These are phyloP conservation scores for Acephala macrosclerotiorum DNA, from an alignment of 2,329 filamentous ascomycete genomes.

Conservation along the genomic window DNA sequence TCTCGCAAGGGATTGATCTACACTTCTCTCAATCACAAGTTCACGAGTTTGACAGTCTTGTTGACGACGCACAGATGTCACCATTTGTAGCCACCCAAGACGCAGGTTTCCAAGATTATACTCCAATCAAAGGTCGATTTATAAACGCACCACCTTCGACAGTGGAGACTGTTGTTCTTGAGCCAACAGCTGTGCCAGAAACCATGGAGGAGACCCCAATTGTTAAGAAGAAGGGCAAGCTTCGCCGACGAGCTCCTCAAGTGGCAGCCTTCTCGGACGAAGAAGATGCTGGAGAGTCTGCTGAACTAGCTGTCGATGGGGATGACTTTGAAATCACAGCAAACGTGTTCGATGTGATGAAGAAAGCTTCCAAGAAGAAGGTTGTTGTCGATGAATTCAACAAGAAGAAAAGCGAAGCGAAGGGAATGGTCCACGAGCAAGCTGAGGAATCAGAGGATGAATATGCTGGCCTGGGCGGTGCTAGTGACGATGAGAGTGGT, in stretches of 20 bases:
- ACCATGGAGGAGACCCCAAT: slow-evolving; percentile 69
- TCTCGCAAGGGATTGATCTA: slow-evolving; percentile 54
- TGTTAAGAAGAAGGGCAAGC: slow-evolving; percentile 64
- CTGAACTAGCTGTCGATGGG: slow-evolving; percentile 34
- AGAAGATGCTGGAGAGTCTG: slow-evolving; percentile 36
- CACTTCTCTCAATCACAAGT: slow-evolving; percentile 68
- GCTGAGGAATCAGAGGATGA: slow-evolving; percentile 98
- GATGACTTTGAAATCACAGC: slow-evolving; percentile 48
- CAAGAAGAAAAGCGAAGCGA: slow-evolving; percentile 87
- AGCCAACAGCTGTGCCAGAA: slow-evolving; percentile 44
- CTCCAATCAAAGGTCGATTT: slow-evolving; percentile 75
- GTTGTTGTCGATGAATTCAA: slow-evolving; percentile 67
- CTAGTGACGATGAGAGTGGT: slow-evolving; percentile 83
- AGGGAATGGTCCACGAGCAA: slow-evolving; percentile 88
- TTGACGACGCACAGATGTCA: slow-evolving; percentile 69
- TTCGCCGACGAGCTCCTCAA: slow-evolving; percentile 53
- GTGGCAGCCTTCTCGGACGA: slow-evolving; percentile 51
- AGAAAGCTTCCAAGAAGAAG: slow-evolving; percentile 67
- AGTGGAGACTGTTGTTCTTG: slow-evolving; percentile 69
- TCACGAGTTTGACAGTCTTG: slow-evolving; percentile 63
- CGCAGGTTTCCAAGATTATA: slow-evolving; percentile 75
- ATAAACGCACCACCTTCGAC: slow-evolving; percentile 71
- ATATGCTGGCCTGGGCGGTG: slow-evolving; percentile 92
- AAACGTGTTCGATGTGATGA: slow-evolving; percentile 62
- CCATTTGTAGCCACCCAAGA: slow-evolving; percentile 84